These are phyloP conservation scores for Lasiosphaeris hirsuta DNA, from an alignment of 495 filamentous ascomycete genomes.

Conservation along the genomic window DNA sequence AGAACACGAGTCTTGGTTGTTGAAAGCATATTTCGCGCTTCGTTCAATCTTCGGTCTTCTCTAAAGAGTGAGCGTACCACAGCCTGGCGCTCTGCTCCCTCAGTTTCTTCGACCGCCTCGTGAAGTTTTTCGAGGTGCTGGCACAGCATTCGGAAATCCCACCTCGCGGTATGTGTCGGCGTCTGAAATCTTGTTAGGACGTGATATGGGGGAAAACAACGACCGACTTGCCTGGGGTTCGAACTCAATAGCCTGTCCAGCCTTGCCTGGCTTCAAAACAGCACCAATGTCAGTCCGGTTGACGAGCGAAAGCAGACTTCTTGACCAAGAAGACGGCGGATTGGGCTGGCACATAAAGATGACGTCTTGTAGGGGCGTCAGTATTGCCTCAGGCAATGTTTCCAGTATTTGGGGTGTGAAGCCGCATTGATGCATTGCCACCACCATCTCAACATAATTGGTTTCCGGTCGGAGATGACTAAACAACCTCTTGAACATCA, in stretches of 20 bases:
- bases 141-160: constrained; percentile 67
- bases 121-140: constrained; percentile 41
- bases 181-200: constrained; percentile 32
- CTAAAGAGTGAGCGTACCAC: constrained; percentile 83
- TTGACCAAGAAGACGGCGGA: constrained; percentile 74
- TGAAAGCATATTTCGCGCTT: constrained; percentile 75
- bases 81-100: constrained; percentile 72
- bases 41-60: constrained; percentile 81
- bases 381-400: constrained; percentile 77
- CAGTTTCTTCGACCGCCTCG: constrained; percentile 40
- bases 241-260: constrained; percentile 36
- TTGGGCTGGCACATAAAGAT: constrained; percentile 76
- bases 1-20: constrained; percentile 73
- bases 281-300: constrained; percentile 76
- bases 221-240: constrained; percentile 28
- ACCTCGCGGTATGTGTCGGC: constrained; percentile 61
- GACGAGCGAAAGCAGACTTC: constrained; percentile 67
- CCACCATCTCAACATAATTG: constrained; percentile 49
- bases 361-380: constrained; percentile 75
- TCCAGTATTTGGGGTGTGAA: constrained; percentile 61
- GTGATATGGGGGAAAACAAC: neutral
- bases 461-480: constrained; percentile 32
- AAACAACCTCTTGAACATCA: constrained; percentile 61
- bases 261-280: constrained; percentile 54
- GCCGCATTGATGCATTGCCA: constrained; percentile 58